Evolutionary conservation across 192 early-diverging fungal genomes (phyloP).

Genomic region (Backusella macrospora): DNA sequence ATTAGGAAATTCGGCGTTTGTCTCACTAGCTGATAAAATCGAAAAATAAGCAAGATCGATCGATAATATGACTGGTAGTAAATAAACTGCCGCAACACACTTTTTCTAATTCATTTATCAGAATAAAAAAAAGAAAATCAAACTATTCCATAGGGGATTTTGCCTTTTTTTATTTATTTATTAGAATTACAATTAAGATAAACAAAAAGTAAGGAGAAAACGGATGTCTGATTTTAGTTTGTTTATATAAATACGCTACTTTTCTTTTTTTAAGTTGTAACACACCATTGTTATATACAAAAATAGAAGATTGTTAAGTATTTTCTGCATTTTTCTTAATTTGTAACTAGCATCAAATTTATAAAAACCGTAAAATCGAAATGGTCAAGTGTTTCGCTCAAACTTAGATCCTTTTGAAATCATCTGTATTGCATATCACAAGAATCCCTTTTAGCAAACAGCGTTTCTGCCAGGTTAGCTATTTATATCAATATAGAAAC

Average conservation of each 20-base stretch:
- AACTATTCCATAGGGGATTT: not conserved
- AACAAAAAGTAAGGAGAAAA: too few relatives aligned
- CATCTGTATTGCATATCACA: slow-evolving; percentile 17
- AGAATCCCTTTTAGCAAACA: not conserved
- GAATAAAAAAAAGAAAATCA: not conserved
- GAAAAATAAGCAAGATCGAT: not conserved
- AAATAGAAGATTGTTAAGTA: not conserved
- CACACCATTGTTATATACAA: not conserved
- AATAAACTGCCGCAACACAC: too few relatives aligned
- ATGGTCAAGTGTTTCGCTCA: not conserved
- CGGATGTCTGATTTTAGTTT: not conserved
- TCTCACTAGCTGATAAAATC: not conserved
- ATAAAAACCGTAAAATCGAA: slow-evolving; percentile 4
- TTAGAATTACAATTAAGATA: not conserved
- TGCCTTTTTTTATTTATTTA: not conserved
- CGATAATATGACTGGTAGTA: not conserved
- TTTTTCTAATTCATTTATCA: not conserved
- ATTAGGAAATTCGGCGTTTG: slow-evolving; percentile 16
- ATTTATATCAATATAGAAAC: not conserved
- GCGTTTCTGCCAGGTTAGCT: not conserved
- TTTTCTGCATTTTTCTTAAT: slow-evolving; percentile 17
- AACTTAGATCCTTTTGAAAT: not conserved
- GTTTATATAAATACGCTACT: too few relatives aligned
- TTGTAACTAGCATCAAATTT: not conserved
- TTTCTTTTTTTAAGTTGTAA: not conserved